Conservation (phyloP, 75 land plant species). For the Isoetes taiwanensis region DNA sequence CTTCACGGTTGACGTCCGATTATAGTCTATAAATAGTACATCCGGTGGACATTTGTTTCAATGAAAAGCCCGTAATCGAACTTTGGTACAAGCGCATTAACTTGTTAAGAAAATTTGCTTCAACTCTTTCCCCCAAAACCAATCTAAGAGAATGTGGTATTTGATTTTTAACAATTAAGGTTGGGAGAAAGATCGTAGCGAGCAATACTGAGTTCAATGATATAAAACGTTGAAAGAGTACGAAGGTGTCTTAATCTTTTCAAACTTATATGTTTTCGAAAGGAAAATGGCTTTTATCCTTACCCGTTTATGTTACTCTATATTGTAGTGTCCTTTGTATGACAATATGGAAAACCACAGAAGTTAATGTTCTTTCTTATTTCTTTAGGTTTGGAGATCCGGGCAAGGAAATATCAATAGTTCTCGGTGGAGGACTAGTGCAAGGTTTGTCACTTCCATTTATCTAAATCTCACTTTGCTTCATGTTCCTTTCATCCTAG, state of each 20-base stretch:
- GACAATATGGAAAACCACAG: neutral
- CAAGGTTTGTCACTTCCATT: slow-evolving; percentile 34
- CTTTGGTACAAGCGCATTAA: no score
- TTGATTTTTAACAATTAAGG: neutral
- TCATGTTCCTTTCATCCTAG: neutral
- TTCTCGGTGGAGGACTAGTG: slow-evolving; percentile 89
- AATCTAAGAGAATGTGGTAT: neutral
- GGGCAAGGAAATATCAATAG: slow-evolving; percentile 71
- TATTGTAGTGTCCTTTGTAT: neutral
- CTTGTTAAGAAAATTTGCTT: neutral
- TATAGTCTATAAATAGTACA: no score
- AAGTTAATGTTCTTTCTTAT: neutral
- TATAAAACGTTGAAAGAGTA: neutral
- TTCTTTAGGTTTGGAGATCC: slow-evolving; percentile 52
- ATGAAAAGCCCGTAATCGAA: no score
- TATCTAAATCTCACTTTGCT: neutral
- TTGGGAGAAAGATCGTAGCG: no score
- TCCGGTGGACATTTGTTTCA: no score
- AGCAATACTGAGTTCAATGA: no score
- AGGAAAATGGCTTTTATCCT: neutral
- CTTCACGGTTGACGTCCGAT: neutral
- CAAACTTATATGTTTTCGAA: neutral
- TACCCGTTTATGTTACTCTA: neutral
- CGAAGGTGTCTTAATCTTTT: neutral
- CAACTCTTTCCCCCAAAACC: neutral